Percentiles rank a stretch among this genome's conserved stretches.
Evolutionary conservation across 139 green algal species (phyloP).

Genomic region (Coelastrella sp.): DNA sequence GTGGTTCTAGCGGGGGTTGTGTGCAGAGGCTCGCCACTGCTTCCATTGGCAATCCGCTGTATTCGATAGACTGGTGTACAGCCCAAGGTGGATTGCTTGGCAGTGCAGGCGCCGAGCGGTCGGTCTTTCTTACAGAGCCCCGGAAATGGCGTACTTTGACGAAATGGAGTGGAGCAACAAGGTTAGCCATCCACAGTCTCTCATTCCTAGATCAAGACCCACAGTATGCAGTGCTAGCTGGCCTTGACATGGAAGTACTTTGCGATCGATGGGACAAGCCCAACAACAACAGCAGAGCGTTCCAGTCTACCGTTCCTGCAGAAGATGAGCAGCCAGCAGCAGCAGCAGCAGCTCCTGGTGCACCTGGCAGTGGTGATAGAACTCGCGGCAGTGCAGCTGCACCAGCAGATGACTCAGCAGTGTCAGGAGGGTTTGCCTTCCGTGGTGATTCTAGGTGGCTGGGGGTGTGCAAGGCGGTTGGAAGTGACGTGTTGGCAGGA

Average conservation of each 20-base stretch:
- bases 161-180: slow-evolving; percentile 52
- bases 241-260: slow-evolving; percentile 53
- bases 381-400: slow-evolving; percentile 27
- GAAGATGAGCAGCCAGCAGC: background rate
- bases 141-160: slow-evolving; percentile 44
- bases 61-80: slow-evolving; percentile 40
- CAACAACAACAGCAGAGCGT: background rate
- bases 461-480: slow-evolving; percentile 33
- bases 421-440: background rate
- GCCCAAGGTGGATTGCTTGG: slow-evolving; percentile 48
- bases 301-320: background rate
- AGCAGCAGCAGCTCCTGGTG: background rate
- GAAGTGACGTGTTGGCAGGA: slow-evolving; percentile 33
- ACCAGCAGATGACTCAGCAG: slow-evolving; percentile 12
- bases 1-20: slow-evolving; percentile 48
- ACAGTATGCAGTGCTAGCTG: slow-evolving; percentile 42
- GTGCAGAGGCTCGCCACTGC: slow-evolving; percentile 34
- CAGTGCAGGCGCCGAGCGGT: slow-evolving; percentile 41
- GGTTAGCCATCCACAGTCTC: slow-evolving; percentile 48
- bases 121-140: slow-evolving; percentile 50
- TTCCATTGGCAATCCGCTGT: slow-evolving; percentile 39
- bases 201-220: slow-evolving; percentile 28
- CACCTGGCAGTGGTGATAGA: slow-evolving; percentile 15
- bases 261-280: slow-evolving; percentile 51
- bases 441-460: slow-evolving; percentile 39